These are phyloP conservation scores for Clitopilus hobsonii DNA, from an alignment of 768 basidiomycete genomes.

Conservation along the genomic window DNA sequence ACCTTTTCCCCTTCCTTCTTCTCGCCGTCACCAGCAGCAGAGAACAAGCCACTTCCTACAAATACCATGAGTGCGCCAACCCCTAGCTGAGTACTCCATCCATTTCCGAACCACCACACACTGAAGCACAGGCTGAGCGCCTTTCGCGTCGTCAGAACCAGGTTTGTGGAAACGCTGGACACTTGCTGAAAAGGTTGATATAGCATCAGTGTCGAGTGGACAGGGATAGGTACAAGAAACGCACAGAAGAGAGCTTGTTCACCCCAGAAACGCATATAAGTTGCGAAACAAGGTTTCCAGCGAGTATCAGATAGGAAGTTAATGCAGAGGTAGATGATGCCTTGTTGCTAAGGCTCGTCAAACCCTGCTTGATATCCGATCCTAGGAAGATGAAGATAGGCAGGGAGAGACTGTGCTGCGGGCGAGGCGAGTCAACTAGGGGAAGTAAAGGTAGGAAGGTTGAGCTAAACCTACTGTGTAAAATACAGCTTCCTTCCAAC, in stretches of 20 bases:
- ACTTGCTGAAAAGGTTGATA: constrained; percentile 44
- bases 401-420: constrained; percentile 73
- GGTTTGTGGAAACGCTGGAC: constrained; percentile 76
- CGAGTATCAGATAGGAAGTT: constrained; percentile 53
- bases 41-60: constrained; percentile 59
- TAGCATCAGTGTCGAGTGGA: not conserved
- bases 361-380: constrained; percentile 50
- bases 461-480: constrained; percentile 55
- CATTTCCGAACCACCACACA: constrained; percentile 81
- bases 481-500: constrained; percentile 82
- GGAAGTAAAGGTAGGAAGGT: no score
- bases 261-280: constrained; percentile 82
- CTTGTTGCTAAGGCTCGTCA: constrained; percentile 40
- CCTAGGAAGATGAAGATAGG: constrained; percentile 67
- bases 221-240: constrained; percentile 20
- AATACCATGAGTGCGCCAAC: constrained; percentile 75
- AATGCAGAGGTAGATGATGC: constrained; percentile 23
- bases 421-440: not conserved
- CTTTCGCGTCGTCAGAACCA: constrained; percentile 77
- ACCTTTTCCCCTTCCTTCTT: constrained; percentile 13
- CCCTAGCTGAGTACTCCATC: constrained; percentile 61
- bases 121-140: constrained; percentile 76
- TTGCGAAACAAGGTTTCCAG: constrained; percentile 65
- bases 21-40: constrained; percentile 21
- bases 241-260: constrained; percentile 73